Percentiles rank a stretch among this genome's conserved stretches.
These are phyloP conservation scores for Climacium dendroides DNA, from an alignment of 225 moss, liverwort and hornwort genomes.

Conservation along the genomic window DNA sequence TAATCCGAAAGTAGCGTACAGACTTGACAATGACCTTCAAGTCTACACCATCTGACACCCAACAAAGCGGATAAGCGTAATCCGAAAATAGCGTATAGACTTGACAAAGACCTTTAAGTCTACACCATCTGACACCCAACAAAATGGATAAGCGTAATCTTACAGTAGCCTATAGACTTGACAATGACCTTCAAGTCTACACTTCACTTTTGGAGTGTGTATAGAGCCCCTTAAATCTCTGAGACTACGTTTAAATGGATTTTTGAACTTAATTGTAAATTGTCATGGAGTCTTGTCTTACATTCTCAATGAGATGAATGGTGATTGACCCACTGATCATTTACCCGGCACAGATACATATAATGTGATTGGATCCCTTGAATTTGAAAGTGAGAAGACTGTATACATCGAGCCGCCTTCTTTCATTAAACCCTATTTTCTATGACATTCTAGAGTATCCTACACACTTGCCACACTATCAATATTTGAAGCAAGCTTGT, in stretches of 20 bases:
- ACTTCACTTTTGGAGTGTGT: neutral
- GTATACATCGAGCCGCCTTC: neutral
- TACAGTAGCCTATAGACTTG: too few relatives aligned
- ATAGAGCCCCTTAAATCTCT: rapidly evolving
- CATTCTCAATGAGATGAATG: neutral
- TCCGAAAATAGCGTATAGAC: neutral
- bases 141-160: too few relatives aligned
- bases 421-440: neutral
- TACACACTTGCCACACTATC: neutral
- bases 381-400: neutral
- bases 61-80: neutral
- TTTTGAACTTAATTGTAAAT: neutral
- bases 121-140: too few relatives aligned
- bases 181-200: neutral
- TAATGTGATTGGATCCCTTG: neutral
- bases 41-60: rapidly evolving
- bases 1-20: neutral
- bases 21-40: neutral
- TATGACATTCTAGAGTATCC: rapidly evolving
- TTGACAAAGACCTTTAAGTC: neutral
- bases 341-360: neutral
- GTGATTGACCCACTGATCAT: too few relatives aligned
- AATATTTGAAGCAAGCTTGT: neutral
- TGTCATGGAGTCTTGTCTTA: neutral
- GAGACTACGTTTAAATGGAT: neutral